A percentile compares a stretch with the other conserved stretches of the same genome.
Conservation (phyloP, 2,329 filamentous ascomycete genomes). For the Ceratocystis huliohia region DNA sequence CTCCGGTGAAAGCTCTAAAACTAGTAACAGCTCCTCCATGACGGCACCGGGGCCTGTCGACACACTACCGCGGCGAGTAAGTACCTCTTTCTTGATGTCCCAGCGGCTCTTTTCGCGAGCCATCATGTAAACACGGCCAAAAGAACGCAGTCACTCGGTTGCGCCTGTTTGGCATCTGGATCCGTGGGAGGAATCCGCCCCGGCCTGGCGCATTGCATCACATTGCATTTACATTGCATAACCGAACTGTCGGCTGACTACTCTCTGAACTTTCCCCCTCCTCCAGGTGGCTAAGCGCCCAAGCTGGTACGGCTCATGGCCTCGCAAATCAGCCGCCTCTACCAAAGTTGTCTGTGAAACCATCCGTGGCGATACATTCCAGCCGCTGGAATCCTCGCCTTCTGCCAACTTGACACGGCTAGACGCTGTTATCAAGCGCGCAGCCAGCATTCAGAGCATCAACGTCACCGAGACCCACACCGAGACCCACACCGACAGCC, state of each 20-base stretch:
- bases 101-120: neutral
- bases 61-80: slow-evolving; percentile 8
- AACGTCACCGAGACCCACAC: neutral
- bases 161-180: neutral
- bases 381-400: slow-evolving; percentile 33
- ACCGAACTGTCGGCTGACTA: neutral
- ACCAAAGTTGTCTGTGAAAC: slow-evolving; percentile 49
- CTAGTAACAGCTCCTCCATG: neutral
- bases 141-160: neutral
- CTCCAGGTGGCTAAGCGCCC: slow-evolving; percentile 38
- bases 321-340: slow-evolving; percentile 46
- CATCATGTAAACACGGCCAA: neutral
- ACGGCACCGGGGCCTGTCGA: neutral
- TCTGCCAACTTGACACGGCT: slow-evolving; percentile 40
- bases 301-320: slow-evolving; percentile 54
- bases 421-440: slow-evolving; percentile 27
- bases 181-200: neutral
- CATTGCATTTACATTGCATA: neutral
- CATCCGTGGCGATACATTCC: slow-evolving; percentile 44
- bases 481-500: neutral
- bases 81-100: neutral
- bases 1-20: neutral
- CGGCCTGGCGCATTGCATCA: neutral
- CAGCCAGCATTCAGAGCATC: slow-evolving; percentile 26
- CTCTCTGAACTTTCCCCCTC: neutral